Base-by-base conservation (phyloP, 1,139 yeast species). In the Pichia sp. region DNA sequence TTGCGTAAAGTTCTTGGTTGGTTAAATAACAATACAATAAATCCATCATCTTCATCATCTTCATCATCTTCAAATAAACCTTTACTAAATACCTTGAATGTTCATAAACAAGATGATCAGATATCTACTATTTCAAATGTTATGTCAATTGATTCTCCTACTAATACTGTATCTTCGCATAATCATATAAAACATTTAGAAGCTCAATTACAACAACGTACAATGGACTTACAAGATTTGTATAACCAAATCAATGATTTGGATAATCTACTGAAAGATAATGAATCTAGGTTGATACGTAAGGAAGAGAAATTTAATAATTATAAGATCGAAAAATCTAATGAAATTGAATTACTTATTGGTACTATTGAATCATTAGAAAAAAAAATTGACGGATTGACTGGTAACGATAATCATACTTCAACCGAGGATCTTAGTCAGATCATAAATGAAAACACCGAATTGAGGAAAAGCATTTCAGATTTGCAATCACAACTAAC, bases 341-440 rank as follows among this genome's bases (percentile, higher is more conserved):
- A 67, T 19, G 84, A 83, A 45, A 68, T 84, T 43, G 77, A 76
- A 51, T 85, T 82, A 59, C 72, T 84, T 71, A 66, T 83, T 50
- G 78, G 74, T 47, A 81, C 81, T 39, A 73, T 82, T 52, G 83
- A 79, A 56, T 69, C 79, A 42, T 71, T 82, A 65, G 79, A 72
- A 48, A 57, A 61, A 19, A 75, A 71, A 49, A 69, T 72, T 7
- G 62, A 62, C 30, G 74, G 70, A 8, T 36, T 36, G 41, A 11
- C 8, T n/a, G 6, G 7, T 7, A n/a, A 10, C 38, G 3, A n/a
- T 13, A 4, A 22, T 22, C 25, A 22, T 22, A 22, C 25, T 22
- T 22, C 10, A 4, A 34, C 19, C n/a, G 19, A n/a, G 5, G 11
- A 8, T 16, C 22, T n/a, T 7, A 4, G 7, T 34, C 7, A 1